These are phyloP conservation scores for Boeremia lycopersici DNA, from an alignment of 2,329 filamentous ascomycete species.

Conservation along the genomic window DNA sequence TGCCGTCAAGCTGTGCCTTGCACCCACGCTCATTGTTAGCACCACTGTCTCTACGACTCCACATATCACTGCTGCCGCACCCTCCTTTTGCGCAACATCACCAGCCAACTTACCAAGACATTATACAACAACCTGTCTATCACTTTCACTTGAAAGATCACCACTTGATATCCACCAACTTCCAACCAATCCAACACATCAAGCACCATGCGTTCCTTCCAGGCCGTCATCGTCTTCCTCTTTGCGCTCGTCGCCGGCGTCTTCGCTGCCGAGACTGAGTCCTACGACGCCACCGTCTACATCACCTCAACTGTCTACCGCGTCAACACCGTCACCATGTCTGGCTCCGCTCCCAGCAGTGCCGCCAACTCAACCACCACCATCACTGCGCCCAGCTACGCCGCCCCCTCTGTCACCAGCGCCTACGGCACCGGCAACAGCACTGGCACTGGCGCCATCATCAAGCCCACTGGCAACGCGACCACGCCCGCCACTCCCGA, in stretches of 20 bases:
- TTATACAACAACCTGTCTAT: background rate
- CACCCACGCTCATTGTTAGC: conserved; percentile 26
- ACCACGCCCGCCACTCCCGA: conserved; percentile 21
- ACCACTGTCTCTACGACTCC: conserved; percentile 18
- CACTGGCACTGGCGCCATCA: conserved; percentile 16
- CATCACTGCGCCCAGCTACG: conserved; percentile 27
- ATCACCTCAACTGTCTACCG: conserved; percentile 47
- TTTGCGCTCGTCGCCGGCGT: conserved; percentile 42
- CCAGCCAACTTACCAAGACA: background rate
- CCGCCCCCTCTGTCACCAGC: conserved; percentile 18
- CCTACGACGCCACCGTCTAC: conserved; percentile 46
- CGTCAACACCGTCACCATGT: conserved; percentile 47
- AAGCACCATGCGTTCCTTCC: conserved; percentile 45
- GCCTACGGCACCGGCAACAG: conserved; percentile 26
- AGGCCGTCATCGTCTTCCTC: conserved; percentile 41
- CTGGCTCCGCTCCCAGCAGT: conserved; percentile 30
- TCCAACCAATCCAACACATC: conserved; percentile 17
- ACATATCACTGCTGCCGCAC: conserved; percentile 22
- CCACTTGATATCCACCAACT: conserved; percentile 7
- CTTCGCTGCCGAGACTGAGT: conserved; percentile 31
- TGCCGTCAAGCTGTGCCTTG: conserved; percentile 22
- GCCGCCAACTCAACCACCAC: conserved; percentile 43
- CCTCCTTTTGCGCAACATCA: conserved; percentile 6
- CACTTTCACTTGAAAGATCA: conserved; percentile 5
- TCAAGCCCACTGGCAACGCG: conserved; percentile 25